These are phyloP conservation scores for Brassica nigra DNA, from an alignment of 345 rosid species.

Conservation along the genomic window DNA sequence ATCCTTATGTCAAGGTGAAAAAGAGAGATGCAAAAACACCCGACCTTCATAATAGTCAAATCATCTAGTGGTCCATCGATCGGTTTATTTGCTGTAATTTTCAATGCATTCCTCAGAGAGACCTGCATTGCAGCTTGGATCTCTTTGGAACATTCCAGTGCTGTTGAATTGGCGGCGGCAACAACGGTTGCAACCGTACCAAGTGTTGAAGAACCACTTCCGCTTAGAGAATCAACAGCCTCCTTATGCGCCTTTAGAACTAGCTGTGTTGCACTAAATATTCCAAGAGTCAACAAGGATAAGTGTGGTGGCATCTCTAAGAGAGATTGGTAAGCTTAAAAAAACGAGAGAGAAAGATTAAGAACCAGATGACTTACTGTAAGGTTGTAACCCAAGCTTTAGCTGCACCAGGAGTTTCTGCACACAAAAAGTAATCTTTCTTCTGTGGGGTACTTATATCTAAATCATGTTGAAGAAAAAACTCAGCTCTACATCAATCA, in stretches of 20 bases:
- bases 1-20: neutral
- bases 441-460: slow-evolving; percentile 98
- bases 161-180: slow-evolving; percentile 98
- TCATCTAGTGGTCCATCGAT: slow-evolving; percentile 93
- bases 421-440: slow-evolving; percentile 93
- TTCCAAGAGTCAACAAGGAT: neutral
- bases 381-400: slow-evolving; percentile 97
- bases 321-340: neutral
- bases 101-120: slow-evolving; percentile 87
- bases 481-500: slow-evolving; percentile 2
- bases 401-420: slow-evolving; percentile 97
- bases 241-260: slow-evolving; percentile 95
- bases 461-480: slow-evolving; percentile 51
- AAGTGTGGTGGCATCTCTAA: neutral
- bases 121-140: slow-evolving; percentile 99
- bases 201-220: slow-evolving; percentile 81
- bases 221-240: slow-evolving; percentile 92
- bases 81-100: slow-evolving; percentile 57
- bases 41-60: slow-evolving; percentile 89
- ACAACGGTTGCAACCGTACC: slow-evolving; percentile 96
- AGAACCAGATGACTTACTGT: slow-evolving; percentile 61
- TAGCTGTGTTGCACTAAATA: slow-evolving; percentile 78
- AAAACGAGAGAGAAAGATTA: neutral
- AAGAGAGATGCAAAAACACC: slow-evolving; percentile 10
- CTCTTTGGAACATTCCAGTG: slow-evolving; percentile 90